Base-by-base conservation (phyloP, 495 filamentous ascomycete species). In the Hyaloscypha finlandica region DNA sequence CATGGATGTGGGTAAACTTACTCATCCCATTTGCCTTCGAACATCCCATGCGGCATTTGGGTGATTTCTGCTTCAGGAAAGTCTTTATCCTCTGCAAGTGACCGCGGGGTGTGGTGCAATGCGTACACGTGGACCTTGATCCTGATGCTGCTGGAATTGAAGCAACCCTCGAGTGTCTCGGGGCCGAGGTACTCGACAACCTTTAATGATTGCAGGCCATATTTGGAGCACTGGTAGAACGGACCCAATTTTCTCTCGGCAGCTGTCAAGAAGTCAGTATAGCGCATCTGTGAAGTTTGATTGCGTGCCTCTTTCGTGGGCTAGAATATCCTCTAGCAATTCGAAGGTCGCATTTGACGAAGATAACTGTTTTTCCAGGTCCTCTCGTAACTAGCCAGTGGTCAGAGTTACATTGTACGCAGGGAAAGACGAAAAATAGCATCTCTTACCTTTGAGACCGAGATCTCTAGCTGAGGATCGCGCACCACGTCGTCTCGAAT, bases 11-110 rank as follows among this genome's bases (percentile, higher is more conserved):
- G 29, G 20, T 58, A 9, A 35, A 42, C 77, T 63, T 78, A 80
- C 76, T 78, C 78, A 61, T 83, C 77, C 83, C 83, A 86, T 8
- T 77, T 59, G 32, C 75, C 76, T 54, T 80, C 74, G 35, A 84
- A 74, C 3, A 63, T 63, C 8, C 70, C 71, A 66, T 73, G 76
- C 8, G 84, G 84, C 35, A 86, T 67, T 14, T n/a, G 52, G 2
- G 74, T 66, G 22, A 81, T 65, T 8, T 73, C 76, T 16, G 77
- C 63, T 58, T 68, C 62, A 14, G 66, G 66, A 6, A 71, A 32
- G 6, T 55, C 51, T 16, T 55, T 32, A 2, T 53, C 8, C 22
- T 70, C 58, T 31, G 59, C 59, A 11, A 52, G 37, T 32, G 55
- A 37, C 25, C 30, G 6, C 19, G 29, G 29, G 5, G 55, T 67